A percentile compares a stretch with the other conserved stretches of the same genome.
Conservation (phyloP, 345 rosid species). For the Camelina neglecta region DNA sequence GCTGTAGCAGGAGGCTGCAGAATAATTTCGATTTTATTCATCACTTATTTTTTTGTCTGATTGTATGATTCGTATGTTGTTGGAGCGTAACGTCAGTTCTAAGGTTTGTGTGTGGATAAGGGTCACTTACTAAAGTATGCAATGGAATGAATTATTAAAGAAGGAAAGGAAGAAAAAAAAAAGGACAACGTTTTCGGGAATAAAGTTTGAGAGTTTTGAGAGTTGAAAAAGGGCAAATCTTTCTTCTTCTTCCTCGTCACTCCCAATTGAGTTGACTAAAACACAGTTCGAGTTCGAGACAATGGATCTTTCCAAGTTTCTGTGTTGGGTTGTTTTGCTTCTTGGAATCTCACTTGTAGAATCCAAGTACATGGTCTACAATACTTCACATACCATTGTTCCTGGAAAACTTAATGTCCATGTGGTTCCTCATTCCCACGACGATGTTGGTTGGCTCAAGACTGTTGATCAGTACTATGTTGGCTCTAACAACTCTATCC, state of each 20-base stretch:
- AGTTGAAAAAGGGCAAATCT: constrained; percentile 25
- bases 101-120: constrained; percentile 39
- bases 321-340: constrained; percentile 35
- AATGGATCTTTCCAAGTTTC: constrained; percentile 36
- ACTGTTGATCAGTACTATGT: constrained; percentile 98
- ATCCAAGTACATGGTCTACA: constrained; percentile 75
- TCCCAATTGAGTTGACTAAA: constrained; percentile 26
- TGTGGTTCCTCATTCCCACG: constrained; percentile 92
- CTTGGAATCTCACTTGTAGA: constrained; percentile 53
- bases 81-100: constrained; percentile 17
- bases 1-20: constrained; percentile 18
- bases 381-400: constrained; percentile 81
- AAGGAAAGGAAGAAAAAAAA: not conserved
- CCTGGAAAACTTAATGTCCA: constrained; percentile 91
- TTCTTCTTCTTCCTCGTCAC: constrained; percentile 39
- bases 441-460: constrained; percentile 98
- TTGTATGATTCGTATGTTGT: constrained; percentile 7
- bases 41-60: constrained; percentile 22
- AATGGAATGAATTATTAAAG: constrained; percentile 25
- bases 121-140: constrained; percentile 27
- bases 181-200: constrained; percentile 32
- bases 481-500: constrained; percentile 97
- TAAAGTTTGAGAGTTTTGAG: constrained; percentile 10
- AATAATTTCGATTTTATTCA: not conserved
- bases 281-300: constrained; percentile 22